phyloP scores from a whole-genome alignment of 805 yeast species.

The Candida nitratophila region DNA sequence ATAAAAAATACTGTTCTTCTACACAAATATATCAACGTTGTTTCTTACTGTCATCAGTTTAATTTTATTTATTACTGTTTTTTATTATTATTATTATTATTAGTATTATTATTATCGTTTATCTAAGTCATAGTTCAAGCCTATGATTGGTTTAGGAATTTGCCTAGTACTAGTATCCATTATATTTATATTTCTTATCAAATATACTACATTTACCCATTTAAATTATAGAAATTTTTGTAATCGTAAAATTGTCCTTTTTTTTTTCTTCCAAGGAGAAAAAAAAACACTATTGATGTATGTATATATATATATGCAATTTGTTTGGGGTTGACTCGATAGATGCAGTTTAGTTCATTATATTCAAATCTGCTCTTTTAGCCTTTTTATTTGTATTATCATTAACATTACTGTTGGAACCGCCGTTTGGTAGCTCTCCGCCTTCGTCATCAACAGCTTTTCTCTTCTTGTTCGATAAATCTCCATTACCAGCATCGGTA shows the following conservation, averaged over 20 bases:
- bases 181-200: slow-evolving; percentile 1
- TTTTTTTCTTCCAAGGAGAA: no score
- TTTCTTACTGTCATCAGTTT: no score
- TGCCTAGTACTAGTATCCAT: not conserved
- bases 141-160: not conserved
- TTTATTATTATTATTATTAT: not conserved
- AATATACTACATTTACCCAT: not conserved
- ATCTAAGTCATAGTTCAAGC: not conserved
- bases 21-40: no score
- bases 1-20: no score
- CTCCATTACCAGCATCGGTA: not conserved
- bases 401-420: no score
- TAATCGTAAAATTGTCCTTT: not conserved
- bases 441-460: not conserved
- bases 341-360: not conserved
- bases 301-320: no score
- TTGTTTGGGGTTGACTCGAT: no score
- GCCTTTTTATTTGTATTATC: slow-evolving; percentile 4
- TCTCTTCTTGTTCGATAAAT: not conserved
- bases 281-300: no score
- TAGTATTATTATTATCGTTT: not conserved
- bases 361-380: slow-evolving; percentile 18
- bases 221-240: not conserved
- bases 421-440: not conserved
- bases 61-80: no score